A percentile compares a stretch with the other conserved stretches of the same genome.
Conservation (phyloP, 116 monocot species). For the Papilionanthe hybrid region DNA sequence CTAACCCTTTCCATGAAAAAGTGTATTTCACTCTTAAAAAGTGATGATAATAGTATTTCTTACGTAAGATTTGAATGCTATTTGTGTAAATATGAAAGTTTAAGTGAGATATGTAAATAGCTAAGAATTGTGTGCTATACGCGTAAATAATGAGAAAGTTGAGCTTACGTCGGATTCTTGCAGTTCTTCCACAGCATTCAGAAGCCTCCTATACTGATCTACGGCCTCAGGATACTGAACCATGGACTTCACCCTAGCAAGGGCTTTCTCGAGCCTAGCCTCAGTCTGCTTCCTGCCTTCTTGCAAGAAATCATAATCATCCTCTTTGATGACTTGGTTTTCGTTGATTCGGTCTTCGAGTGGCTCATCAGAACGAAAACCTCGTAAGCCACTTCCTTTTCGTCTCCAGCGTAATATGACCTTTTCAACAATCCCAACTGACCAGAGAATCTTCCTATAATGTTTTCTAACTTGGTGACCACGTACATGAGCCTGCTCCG, state of each 20-base stretch:
- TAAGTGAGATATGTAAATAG: no score
- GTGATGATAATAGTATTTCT: no score
- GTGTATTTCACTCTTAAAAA: no score
- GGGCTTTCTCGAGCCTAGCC: constrained; percentile 66
- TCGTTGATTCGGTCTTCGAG: constrained; percentile 29
- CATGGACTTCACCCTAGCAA: constrained; percentile 95
- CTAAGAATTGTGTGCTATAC: no score
- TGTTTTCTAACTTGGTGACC: constrained; percentile 93
- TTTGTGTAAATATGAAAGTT: no score
- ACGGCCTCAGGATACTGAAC: constrained; percentile 96
- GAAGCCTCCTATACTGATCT: constrained; percentile 78
- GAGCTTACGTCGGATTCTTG: constrained; percentile 11
- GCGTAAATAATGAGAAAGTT: neutral
- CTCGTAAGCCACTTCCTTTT: constrained; percentile 75
- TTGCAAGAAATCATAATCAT: constrained; percentile 76
- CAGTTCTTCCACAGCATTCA: constrained; percentile 37
- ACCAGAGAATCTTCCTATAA: constrained; percentile 62
- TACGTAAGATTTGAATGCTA: no score
- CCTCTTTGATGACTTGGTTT: constrained; percentile 29
- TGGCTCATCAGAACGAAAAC: constrained; percentile 58
- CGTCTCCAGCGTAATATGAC: constrained; percentile 86
- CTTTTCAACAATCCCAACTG: constrained; percentile 94
- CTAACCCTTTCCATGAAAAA: no score
- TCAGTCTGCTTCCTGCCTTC: constrained; percentile 80
- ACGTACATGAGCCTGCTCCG: constrained; percentile 72